A percentile compares a stretch with the other conserved stretches of the same genome.
These are phyloP conservation scores for Aspergillus olivimuriae DNA, from an alignment of 495 filamentous ascomycete species.

Conservation along the genomic window DNA sequence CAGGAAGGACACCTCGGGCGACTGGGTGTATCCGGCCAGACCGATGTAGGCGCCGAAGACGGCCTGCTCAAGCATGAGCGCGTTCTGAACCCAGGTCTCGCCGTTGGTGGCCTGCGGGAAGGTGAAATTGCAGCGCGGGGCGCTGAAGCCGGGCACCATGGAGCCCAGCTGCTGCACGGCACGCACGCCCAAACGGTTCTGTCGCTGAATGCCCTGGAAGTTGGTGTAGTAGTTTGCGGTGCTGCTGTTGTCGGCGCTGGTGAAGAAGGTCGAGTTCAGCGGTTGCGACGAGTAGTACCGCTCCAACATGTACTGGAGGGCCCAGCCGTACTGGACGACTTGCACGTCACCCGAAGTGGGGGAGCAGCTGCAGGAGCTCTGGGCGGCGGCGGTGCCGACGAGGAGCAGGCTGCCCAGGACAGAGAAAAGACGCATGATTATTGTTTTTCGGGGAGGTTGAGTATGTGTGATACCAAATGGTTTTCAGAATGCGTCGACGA, in stretches of 20 bases:
- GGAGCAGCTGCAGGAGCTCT: conserved; percentile 15
- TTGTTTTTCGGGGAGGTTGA: background rate
- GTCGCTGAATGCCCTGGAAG: conserved; percentile 20
- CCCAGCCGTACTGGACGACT: conserved; percentile 22
- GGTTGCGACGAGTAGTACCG: conserved; percentile 19
- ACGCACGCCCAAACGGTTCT: conserved; percentile 20
- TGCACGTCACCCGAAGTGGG: conserved; percentile 15
- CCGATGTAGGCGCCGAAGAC: conserved; percentile 26
- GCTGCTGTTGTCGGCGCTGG: conserved; percentile 14
- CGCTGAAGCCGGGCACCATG: conserved; percentile 12
- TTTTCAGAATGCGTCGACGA: too few species aligned
- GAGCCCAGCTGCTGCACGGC: conserved; percentile 18
- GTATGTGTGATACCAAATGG: background rate
- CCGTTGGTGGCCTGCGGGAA: conserved; percentile 15
- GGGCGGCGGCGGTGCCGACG: conserved; percentile 15
- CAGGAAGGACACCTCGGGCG: conserved; percentile 30
- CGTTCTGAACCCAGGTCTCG: conserved; percentile 15
- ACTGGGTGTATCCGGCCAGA: conserved; percentile 25
- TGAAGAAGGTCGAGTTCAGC: conserved; percentile 22
- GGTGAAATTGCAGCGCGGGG: conserved; percentile 20
- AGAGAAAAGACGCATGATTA: conserved; percentile 17
- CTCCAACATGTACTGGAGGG: conserved; percentile 19
- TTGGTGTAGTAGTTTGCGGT: conserved; percentile 15
- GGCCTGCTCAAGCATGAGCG: conserved; percentile 19
- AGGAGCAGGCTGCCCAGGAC: conserved; percentile 14